Evolutionary conservation across 805 yeast genomes (phyloP), one percentile per base, ranked within the genome.

Genomic region (Nakazawaea sp.): DNA sequence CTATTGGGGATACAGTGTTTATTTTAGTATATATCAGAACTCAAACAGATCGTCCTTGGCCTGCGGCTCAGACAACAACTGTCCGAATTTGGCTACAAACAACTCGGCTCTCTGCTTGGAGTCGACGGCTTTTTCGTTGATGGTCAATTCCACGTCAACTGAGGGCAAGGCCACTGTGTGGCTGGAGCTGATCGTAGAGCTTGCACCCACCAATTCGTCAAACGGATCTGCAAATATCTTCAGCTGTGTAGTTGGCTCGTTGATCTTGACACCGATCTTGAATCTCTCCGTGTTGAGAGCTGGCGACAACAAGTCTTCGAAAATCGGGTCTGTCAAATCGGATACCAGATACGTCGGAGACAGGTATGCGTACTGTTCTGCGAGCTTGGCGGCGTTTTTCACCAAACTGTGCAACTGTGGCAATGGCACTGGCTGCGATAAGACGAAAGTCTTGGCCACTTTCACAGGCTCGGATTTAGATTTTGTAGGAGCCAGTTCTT

Each of bases 301-400:
- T 18, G 75, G 72, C 0, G 76, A 68, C 37, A 78, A 47, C 38
- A 81, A 50, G 12, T 66, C 74, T 47, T 81, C 89, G 46, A 81
- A 78, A 4, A 70, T 44, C 5, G 80, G 71, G 48, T 80, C 87
- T 41, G 67, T 67, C 44, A 66, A 64, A 29, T 72, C 77, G 5
- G 78, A 69, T 29, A 45, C 55, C 29, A 30, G 51, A 41, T 52
- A 45, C 53, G 61, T 20, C 58, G 59, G 34, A 35, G 53, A 32
- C 49, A 60, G 49, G 48, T 67, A 66, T 11, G 78, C 65, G 45
- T 52, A 59, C 28, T 52, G 53, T 45, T 67, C 64, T 15, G 82
- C 76, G 24, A 61, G 46, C 32, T 60, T 54, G 20, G 76, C 55
- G 1, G 81, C 75, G 31, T 58, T 59, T 5, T 62, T 48, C 23